Evolutionary conservation across 1,139 yeast genomes (phyloP).

Genomic region (Suhomyces panamericanus): DNA sequence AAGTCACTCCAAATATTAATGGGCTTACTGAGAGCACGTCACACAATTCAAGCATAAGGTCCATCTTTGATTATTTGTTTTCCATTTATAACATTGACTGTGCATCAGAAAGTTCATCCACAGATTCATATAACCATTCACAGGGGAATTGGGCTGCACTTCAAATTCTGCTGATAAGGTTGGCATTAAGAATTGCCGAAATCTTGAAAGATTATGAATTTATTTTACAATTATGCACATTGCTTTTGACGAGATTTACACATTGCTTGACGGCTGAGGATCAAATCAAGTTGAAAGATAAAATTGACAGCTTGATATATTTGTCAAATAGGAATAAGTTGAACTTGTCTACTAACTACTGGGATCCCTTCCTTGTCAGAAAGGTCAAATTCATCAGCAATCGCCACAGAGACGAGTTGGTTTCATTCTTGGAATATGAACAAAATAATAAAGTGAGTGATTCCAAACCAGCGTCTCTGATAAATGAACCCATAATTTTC

Average conservation of each 20-base stretch:
- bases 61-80: constrained; percentile 42
- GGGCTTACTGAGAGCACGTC: constrained; percentile 4
- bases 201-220: constrained; percentile 48
- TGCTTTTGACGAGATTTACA: constrained; percentile 55
- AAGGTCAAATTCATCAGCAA: constrained; percentile 39
- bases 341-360: constrained; percentile 43
- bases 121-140: constrained; percentile 25
- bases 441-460: constrained; percentile 12
- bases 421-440: constrained; percentile 36
- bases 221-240: constrained; percentile 48
- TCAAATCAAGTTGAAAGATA: constrained; percentile 33
- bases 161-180: constrained; percentile 56
- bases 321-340: constrained; percentile 20
- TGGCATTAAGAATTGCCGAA: constrained; percentile 57
- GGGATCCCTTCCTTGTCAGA: constrained; percentile 72
- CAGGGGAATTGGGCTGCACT: constrained; percentile 53
- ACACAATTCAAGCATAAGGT: constrained; percentile 20
- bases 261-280: constrained; percentile 48
- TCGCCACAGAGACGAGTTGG: constrained; percentile 27
- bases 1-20: constrained; percentile 4
- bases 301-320: constrained; percentile 25
- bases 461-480: constrained; percentile 7
- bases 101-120: constrained; percentile 28
- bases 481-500: constrained; percentile 23
- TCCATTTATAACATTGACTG: constrained; percentile 41